Evolutionary conservation across 805 yeast genomes (phyloP).

Genomic region (Saccharomycopsis lassenensis): DNA sequence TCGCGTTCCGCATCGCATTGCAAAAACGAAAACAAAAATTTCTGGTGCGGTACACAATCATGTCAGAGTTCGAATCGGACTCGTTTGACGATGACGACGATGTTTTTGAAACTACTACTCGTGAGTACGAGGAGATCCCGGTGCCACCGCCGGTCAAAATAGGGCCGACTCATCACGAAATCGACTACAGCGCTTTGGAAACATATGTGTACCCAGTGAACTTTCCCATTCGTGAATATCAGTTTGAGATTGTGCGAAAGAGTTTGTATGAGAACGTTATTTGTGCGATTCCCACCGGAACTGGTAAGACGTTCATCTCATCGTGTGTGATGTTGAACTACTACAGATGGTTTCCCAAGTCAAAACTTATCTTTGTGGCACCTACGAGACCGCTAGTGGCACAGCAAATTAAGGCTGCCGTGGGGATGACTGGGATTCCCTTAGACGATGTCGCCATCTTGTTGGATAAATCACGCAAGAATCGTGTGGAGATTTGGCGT

Average conservation of each 20-base stretch:
- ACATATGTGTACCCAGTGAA: slow-evolving; percentile 79
- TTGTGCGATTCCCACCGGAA: slow-evolving; percentile 93
- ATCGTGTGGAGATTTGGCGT: slow-evolving; percentile 71
- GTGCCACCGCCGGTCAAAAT: slow-evolving; percentile 24
- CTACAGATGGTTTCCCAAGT: slow-evolving; percentile 69
- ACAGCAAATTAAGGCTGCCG: slow-evolving; percentile 90
- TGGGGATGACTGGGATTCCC: slow-evolving; percentile 78
- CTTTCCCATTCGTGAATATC: slow-evolving; percentile 77
- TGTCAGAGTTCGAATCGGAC: slow-evolving; percentile 13
- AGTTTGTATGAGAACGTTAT: slow-evolving; percentile 65
- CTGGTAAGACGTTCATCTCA: slow-evolving; percentile 95
- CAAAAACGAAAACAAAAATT: background rate
- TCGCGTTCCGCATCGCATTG: background rate
- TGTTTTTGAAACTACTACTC: slow-evolving; percentile 4
- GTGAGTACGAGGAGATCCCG: slow-evolving; percentile 28
- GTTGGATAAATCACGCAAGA: slow-evolving; percentile 44
- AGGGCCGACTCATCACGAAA: slow-evolving; percentile 40
- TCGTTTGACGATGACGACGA: slow-evolving; percentile 13
- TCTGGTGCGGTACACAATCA: background rate
- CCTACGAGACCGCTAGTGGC: slow-evolving; percentile 95
- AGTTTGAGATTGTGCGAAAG: slow-evolving; percentile 62
- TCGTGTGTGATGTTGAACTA: slow-evolving; percentile 87
- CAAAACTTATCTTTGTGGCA: slow-evolving; percentile 88
- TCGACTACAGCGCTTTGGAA: slow-evolving; percentile 29
- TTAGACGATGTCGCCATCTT: slow-evolving; percentile 68